Base-by-base conservation (phyloP, 495 filamentous ascomycete species). In the Symbiotaphrina buchneri region DNA sequence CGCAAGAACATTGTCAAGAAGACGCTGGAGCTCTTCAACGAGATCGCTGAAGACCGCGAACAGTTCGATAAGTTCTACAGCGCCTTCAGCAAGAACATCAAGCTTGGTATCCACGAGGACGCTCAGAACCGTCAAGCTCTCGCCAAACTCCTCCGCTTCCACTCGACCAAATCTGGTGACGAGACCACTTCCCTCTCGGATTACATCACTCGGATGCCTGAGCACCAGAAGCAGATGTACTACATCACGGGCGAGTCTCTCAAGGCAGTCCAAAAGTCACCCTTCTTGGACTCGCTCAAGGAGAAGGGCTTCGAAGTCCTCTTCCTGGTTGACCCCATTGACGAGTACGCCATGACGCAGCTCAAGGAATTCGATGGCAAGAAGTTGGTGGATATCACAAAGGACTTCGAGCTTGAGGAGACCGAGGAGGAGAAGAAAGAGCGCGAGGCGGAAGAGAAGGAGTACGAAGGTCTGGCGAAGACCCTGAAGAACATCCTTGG, bases 1-100 rank as follows among this genome's bases (percentile, higher is more conserved):
- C 84, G 81, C 67, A 97, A 97, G 83, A 97, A 97, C 74, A 87
- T 97, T 38, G 83, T 97, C 65, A 97, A 95, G 82, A 97, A 97
- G 83, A 78, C 80, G 33, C 79, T 97, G 31, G 87, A 97, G 67
- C 80, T 97, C 56, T 97, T 97, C 74, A 64, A 64, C 39, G 87
- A 97, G 68, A 95, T 97, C 44, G 68, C 90, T 33, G 87, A 97
- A 65, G 90, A 97, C 61, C 84, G 85, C 60, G 87, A 97, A 69
- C 74, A 93, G 52, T 95, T 97, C 58, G 90, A 97, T 69, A 97
- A 97, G 70, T 97, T 97, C 73, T 97, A 97, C 71, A 61, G 61
- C 46, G 90, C 87, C 44, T 97, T 97, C 74, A 74, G 69, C 79
- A 97, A 97, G 80, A 97, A 97, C 75, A 73, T 97, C 62, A 97